Evolutionary conservation across 768 basidiomycete species (phyloP).

Genomic region (Mycena leptocephala): DNA sequence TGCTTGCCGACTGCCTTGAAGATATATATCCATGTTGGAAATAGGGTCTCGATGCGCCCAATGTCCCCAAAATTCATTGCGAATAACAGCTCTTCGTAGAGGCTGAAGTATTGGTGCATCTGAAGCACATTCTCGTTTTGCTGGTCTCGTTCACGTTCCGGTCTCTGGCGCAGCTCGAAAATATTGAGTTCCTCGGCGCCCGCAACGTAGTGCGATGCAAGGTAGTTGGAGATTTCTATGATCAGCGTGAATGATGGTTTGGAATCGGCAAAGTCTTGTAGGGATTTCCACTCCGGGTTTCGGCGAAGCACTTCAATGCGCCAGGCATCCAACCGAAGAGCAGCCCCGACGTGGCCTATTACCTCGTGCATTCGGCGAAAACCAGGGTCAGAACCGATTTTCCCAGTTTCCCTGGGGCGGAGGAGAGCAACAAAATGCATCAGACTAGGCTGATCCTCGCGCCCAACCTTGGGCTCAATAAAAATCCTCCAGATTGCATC

Average conservation of each 20-base stretch:
- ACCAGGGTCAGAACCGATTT: slow-evolving; percentile 38
- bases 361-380: too few species aligned
- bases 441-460: too few species aligned
- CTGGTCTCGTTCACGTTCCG: slow-evolving; percentile 42
- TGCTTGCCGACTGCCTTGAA: too few species aligned
- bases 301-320: slow-evolving; percentile 32
- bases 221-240: slow-evolving; percentile 39
- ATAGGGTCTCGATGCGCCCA: slow-evolving; percentile 43
- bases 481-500: slow-evolving; percentile 45
- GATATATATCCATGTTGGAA: slow-evolving; percentile 47
- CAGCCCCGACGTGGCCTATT: too few species aligned
- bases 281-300: slow-evolving; percentile 15
- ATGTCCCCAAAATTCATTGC: slow-evolving; percentile 54
- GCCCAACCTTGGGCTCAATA: slow-evolving; percentile 39
- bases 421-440: too few species aligned
- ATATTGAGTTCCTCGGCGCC: slow-evolving; percentile 18
- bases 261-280: slow-evolving; percentile 49
- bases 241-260: slow-evolving; percentile 49
- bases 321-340: too few species aligned
- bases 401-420: too few species aligned
- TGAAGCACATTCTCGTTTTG: slow-evolving; percentile 53
- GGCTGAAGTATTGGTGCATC: slow-evolving; percentile 50
- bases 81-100: slow-evolving; percentile 58
- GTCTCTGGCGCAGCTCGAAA: not conserved
- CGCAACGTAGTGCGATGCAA: slow-evolving; percentile 41